Evolutionary conservation across 139 green algal species (phyloP), one percentile per base, ranked within the genome.

Genomic region (Coelastrella sp.): DNA sequence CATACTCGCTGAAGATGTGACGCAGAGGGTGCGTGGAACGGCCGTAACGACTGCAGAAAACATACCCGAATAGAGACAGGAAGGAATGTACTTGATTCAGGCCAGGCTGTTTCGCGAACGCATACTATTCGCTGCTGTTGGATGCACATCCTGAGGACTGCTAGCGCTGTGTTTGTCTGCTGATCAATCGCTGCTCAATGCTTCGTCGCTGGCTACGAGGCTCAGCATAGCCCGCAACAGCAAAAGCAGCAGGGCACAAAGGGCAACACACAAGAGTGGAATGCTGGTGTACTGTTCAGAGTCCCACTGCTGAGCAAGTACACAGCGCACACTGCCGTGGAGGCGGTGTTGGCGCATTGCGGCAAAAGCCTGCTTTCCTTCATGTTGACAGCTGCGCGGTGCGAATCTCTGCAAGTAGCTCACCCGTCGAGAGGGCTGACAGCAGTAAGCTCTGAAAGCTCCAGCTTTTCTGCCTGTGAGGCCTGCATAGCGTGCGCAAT

Each of bases 1-100:
- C 98, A 91, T 98, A 99, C 94, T 99, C 98, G 88, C 94, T 98
- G 93, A 99, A 99, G 84, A 96, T 96, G 64, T 82, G n/a, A 73
- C 98, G 95, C 83, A 99, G 94, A 1, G 86, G 92, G 2, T 91
- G 86, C 14, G 96, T 95, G 86, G 97, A 95, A 78, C 91, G 92
- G 61, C 91, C 96, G 89, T 99, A 99, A 11, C 98, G 96, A 8
- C 96, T 97, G 92, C 78, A 88, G 73, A 3, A 3, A 23, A 80
- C 60, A 73, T 19, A 11, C 11, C 58, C 11, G 0, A 47, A 47
- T 47, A 47, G n/a, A n/a, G n/a, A n/a, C n/a, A n/a, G n/a, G n/a
- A n/a, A n/a, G n/a, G n/a, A n/a, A n/a, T n/a, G n/a, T n/a, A n/a
- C n/a, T n/a, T n/a, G n/a, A n/a, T n/a, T n/a, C n/a, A n/a, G n/a